Conservation (phyloP, 2,329 filamentous ascomycete species). For the Ophiostoma ulmi region DNA sequence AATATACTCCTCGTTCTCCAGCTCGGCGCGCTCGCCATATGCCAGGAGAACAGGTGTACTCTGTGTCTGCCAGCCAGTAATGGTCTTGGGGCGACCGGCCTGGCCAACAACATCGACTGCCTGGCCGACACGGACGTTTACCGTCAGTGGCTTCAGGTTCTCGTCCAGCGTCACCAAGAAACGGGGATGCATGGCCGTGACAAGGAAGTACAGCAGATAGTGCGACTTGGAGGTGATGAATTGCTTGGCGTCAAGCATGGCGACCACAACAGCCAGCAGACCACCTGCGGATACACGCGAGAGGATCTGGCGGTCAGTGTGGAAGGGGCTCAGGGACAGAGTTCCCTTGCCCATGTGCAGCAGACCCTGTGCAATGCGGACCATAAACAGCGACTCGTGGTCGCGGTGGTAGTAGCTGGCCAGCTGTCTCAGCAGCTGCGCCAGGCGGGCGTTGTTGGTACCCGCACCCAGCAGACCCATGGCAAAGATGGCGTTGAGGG, state of each 20-base stretch:
- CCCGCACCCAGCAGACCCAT: conserved; percentile 97
- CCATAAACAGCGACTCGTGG: conserved; percentile 96
- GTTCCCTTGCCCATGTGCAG: conserved; percentile 99
- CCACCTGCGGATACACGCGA: conserved; percentile 87
- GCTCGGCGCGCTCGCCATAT: conserved; percentile 91
- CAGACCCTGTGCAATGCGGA: conserved; percentile 93
- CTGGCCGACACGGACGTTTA: conserved; percentile 95
- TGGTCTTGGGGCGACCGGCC: conserved; percentile 95
- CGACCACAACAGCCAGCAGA: conserved; percentile 81
- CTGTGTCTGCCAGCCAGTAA: conserved; percentile 99
- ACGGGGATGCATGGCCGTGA: conserved; percentile 92
- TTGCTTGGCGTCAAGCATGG: conserved; percentile 91
- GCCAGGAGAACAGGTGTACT: conserved; percentile 93
- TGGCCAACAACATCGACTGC: conserved; percentile 97
- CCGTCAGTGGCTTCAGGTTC: conserved; percentile 84
- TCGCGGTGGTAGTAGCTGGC: conserved; percentile 98
- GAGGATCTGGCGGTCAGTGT: conserved; percentile 93
- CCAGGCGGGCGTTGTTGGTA: conserved; percentile 95
- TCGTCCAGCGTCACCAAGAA: conserved; percentile 97
- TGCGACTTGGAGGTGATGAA: conserved; percentile 66
- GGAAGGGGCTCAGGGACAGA: conserved; percentile 94
- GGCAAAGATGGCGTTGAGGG: conserved; percentile 96
- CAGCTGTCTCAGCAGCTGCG: conserved; percentile 87
- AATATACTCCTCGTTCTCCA: conserved; percentile 97
- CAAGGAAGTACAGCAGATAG: conserved; percentile 95